Base-by-base conservation (phyloP, 352 stramenopile species). In the Globisporangium megalacanthum region DNA sequence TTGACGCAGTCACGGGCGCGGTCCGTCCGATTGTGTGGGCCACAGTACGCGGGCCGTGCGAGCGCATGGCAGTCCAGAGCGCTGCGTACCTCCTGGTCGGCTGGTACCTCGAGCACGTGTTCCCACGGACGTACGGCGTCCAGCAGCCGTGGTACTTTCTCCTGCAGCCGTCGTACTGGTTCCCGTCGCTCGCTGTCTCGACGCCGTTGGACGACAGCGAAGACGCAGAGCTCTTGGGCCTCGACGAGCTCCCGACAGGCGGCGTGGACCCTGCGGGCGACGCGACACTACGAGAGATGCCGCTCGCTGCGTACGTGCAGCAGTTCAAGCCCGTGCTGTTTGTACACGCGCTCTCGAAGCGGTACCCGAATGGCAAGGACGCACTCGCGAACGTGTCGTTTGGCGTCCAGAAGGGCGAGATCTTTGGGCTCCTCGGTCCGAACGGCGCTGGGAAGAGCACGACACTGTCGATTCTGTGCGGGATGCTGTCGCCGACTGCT, bases 371-470 rank as follows among this genome's bases (percentile, higher is more conserved):
- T 47, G 84, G 84, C 13, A 92, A 88, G 61, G 60, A 85, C 25
- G 91, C 89, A 0, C 65, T 98, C 14, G 66, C 78, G 17, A 77
- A 88, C n/a, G 71, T 97, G 1, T 94, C 84, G 17, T 87, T 98
- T 54, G 80, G 72, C 9, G 89, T 98, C 14, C 75, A 81, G 50
- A 87, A 87, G 33, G 91, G 94, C n/a, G 86, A 98, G 60, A 93
- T 97, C 41, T 97, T 98, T 51, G 93, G 92, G 0, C 58, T 98
- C 0, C 64, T 98, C 7, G 95, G 95, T 6, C 86, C 89, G 10
- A 99, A 98, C 67, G 95, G 95, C 0, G 87, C 91, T 8, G 94
- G 95, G 14, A 98, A 99, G 58, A 98, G 94, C 36, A 99, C 97
- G 17, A 98, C 94, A 0, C 92, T 99, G 64, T 88, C 77, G n/a